Percentiles rank a stretch among this genome's conserved stretches.
These are phyloP conservation scores for Aurantiochytrium sp. DNA, from an alignment of 108 stramenopile species.

Conservation along the genomic window DNA sequence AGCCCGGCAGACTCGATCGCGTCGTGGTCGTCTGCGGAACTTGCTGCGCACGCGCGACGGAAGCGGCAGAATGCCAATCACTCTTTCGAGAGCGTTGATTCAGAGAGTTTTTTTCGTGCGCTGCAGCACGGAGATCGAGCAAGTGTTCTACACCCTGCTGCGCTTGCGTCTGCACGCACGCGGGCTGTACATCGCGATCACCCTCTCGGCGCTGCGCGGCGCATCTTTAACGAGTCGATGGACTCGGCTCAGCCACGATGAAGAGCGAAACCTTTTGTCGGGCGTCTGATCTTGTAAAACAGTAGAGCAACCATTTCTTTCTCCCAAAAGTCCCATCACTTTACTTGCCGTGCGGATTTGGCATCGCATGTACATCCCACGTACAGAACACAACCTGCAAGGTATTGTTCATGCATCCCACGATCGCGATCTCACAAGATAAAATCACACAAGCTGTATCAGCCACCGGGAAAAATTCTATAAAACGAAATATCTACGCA, in stretches of 20 bases:
- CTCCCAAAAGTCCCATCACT: too few species aligned
- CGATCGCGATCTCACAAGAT: too few species aligned
- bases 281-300: too few species aligned
- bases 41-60: background rate
- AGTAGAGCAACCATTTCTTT: too few species aligned
- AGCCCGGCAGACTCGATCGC: background rate
- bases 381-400: too few species aligned
- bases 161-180: too few species aligned
- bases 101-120: background rate
- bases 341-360: too few species aligned
- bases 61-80: background rate
- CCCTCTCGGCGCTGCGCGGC: background rate
- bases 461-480: too few species aligned
- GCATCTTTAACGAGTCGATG: background rate
- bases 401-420: too few species aligned
- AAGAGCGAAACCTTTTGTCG: too few species aligned
- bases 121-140: background rate
- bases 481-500: background rate
- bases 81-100: background rate
- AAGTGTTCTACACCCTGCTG: background rate
- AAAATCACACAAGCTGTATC: too few species aligned
- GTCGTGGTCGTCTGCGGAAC: background rate
- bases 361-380: too few species aligned
- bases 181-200: background rate
- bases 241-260: background rate